These are phyloP conservation scores for Typha latifolia DNA, from an alignment of 176 grass and related monocot genomes.

Conservation along the genomic window DNA sequence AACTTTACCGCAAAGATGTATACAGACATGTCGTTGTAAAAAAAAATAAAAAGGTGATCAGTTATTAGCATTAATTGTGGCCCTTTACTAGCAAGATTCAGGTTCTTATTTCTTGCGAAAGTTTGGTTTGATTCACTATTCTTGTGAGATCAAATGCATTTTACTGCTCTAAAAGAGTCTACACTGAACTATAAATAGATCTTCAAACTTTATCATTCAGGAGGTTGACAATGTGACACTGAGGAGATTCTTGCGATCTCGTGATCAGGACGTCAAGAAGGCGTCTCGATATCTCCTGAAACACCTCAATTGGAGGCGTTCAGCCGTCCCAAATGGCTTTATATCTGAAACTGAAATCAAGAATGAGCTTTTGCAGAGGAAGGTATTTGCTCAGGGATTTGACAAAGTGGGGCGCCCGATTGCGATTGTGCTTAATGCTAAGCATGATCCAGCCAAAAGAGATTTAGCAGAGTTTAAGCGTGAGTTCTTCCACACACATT, in stretches of 20 bases:
- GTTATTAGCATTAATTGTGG: no score
- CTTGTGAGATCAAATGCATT: no score
- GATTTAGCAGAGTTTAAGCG: conserved; percentile 58
- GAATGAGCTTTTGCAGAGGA: conserved; percentile 43
- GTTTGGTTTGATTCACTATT: no score
- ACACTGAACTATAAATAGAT: no score
- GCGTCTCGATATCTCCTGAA: conserved; percentile 47
- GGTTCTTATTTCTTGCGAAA: no score
- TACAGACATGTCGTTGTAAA: no score
- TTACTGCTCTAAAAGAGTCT: no score
- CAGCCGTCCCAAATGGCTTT: conserved; percentile 33
- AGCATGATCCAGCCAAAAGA: conserved; percentile 29
- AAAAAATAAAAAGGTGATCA: no score
- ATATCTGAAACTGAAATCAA: conserved; percentile 37
- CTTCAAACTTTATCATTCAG: conserved; percentile 12
- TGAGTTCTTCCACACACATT: conserved; percentile 8
- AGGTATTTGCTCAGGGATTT: conserved; percentile 41
- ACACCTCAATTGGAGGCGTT: conserved; percentile 58
- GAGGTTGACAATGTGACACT: conserved; percentile 45
- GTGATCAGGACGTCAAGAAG: conserved; percentile 40
- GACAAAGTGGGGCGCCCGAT: conserved; percentile 42
- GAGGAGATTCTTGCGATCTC: conserved; percentile 50
- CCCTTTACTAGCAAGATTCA: no score
- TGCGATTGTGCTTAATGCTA: conserved; percentile 25
- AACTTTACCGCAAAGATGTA: no score